phyloP scores from a whole-genome alignment of 192 early-diverging fungal genomes.

The Linnemannia exigua region DNA sequence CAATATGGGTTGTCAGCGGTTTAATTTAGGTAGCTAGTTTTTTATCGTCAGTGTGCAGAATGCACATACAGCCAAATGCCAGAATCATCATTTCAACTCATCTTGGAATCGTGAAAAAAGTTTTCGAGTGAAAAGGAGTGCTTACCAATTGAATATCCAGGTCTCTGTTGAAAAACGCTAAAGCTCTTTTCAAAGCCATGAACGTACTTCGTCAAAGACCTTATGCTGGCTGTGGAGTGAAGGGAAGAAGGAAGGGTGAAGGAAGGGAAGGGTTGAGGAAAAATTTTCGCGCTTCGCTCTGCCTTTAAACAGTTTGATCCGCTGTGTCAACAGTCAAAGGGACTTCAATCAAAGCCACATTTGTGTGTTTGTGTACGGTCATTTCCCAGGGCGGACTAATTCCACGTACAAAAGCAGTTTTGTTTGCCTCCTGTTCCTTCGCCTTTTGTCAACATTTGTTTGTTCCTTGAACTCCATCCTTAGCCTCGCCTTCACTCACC shows the following conservation, averaged over 20 bases:
- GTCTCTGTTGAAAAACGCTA: neutral
- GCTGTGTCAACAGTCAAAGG: neutral
- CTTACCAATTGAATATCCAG: constrained; percentile 11
- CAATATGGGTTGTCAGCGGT: constrained; percentile 32
- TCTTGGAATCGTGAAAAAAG: neutral
- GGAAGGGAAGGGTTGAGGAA: constrained; percentile 10
- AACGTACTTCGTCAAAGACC: neutral
- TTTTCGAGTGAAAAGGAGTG: neutral
- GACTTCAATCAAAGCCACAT: neutral
- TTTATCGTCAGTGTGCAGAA: constrained; percentile 59
- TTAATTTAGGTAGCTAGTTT: constrained; percentile 56
- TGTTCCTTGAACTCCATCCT: neutral
- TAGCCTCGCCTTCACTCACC: too few relatives aligned
- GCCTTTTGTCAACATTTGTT: neutral
- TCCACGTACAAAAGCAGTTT: neutral
- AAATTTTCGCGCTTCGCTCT: constrained; percentile 10
- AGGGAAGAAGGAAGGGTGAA: constrained; percentile 7
- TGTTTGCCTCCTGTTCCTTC: neutral
- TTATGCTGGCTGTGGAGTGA: neutral
- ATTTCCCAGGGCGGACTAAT: neutral
- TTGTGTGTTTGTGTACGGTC: neutral
- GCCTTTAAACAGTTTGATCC: neutral
- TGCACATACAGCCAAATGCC: constrained; percentile 60
- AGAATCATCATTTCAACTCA: constrained; percentile 46
- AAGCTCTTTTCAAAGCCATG: neutral